Evolutionary conservation across 1,284 basidiomycete genomes (phyloP), one percentile per base, ranked within the genome.

Genomic region (Wolfiporia cocos): DNA sequence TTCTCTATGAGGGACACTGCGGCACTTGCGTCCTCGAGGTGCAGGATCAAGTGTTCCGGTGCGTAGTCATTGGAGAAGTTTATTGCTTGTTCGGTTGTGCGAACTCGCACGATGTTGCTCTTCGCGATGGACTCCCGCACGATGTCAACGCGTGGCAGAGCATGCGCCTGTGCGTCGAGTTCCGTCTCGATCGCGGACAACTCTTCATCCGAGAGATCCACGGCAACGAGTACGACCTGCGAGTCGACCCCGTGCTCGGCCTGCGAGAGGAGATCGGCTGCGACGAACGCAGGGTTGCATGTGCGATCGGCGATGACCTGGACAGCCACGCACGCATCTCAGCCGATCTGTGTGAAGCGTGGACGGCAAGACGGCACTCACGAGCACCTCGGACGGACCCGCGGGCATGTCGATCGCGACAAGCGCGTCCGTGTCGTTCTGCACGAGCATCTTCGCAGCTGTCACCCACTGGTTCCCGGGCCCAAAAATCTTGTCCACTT

Each of bases 381-480:
- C 93, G 54, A 97, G 70, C 22, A 98, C 94, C 65, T 98, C 94
- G 6, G 91, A 94, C 11, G 96, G 96, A 5, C 96, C 96, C 18
- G 96, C 96, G 29, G 96, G 96, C 92, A 99, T 99, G 65, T 99
- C 96, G 58, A 99, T 99, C 17, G 90, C 87, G 9, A 98, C 92
- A 47, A 94, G 69, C 4, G 96, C 95, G 58, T 94, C 89, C n/a
- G 93, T 93, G 62, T 99, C 96, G 63, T 97, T 97, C 65, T 97
- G 94, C 17, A 98, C 93, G 48, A 97, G 68, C 96, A 99, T 97
- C 73, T 99, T 99, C 44, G 95, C 95, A 1, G 96, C 96, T 0
- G 95, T 99, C 20, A 99, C 96, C 87, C 95, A 99, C 64, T 99
- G 96, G 63, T 99, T 99, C 19, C 96, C 96, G 3, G 96, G 96